Conservation (phyloP, 2,329 filamentous ascomycete genomes). For the Nemania serpens region DNA sequence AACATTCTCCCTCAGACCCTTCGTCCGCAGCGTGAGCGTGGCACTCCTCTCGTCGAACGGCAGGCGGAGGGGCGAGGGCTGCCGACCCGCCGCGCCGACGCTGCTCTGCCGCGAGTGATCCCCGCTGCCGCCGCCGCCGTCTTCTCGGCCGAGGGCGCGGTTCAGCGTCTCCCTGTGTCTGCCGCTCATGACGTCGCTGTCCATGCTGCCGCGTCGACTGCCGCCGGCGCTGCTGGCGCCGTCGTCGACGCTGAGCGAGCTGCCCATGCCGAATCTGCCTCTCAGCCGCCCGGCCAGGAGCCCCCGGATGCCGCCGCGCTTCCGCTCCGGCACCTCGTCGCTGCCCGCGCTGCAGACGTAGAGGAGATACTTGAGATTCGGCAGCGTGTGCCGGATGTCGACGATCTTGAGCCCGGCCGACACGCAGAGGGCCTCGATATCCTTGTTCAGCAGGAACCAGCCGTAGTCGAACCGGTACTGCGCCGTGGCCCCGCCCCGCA, state of each 20-base stretch:
- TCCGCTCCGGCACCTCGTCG: conserved; percentile 64
- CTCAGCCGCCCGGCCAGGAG: conserved; percentile 56
- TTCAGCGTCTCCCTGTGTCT: conserved; percentile 50
- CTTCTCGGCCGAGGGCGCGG: conserved; percentile 40
- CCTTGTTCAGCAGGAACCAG: conserved; percentile 95
- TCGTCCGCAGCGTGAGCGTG: conserved; percentile 59
- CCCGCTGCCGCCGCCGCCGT: conserved; percentile 3
- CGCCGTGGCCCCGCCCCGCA: conserved; percentile 65
- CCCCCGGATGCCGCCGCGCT: conserved; percentile 64
- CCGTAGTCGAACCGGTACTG: conserved; percentile 95
- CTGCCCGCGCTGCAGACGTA: conserved; percentile 85
- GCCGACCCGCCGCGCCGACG: conserved; percentile 5
- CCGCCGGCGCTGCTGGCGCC: conserved; percentile 47
- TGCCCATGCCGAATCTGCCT: conserved; percentile 38
- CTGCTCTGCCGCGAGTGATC: conserved; percentile 23
- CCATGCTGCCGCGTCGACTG: conserved; percentile 40
- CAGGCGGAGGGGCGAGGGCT: conserved; percentile 39
- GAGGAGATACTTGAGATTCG: conserved; percentile 90
- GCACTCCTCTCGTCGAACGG: conserved; percentile 53
- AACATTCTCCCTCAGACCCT: conserved; percentile 59
- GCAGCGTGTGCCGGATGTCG: conserved; percentile 88
- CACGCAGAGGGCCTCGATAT: conserved; percentile 74
- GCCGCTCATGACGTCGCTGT: conserved; percentile 39
- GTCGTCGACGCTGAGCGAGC: conserved; percentile 38
- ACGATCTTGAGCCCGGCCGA: conserved; percentile 76